Conservation (phyloP, 73 alveolate species). For the Paraurostyla sp. region DNA sequence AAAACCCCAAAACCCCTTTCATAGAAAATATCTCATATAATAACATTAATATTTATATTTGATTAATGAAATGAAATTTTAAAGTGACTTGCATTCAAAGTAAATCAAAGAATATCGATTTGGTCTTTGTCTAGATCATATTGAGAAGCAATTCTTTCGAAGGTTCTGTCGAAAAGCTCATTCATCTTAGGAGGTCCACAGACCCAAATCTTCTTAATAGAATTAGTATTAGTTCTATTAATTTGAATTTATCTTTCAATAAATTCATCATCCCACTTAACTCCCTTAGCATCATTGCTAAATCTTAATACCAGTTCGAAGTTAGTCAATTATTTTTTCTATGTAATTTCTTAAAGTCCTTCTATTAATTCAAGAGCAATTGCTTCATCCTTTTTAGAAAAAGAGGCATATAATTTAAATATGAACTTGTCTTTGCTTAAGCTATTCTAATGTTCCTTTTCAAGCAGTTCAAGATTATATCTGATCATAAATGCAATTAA, state of each 20-base stretch:
- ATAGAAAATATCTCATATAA: too few species aligned
- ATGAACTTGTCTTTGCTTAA: background rate
- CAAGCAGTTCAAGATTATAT: constrained; percentile 31
- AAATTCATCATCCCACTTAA: constrained; percentile 29
- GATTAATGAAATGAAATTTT: too few species aligned
- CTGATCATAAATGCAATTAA: constrained; percentile 55
- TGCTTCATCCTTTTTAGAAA: background rate
- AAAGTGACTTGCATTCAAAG: too few species aligned
- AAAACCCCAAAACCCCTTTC: too few species aligned
- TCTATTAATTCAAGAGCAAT: constrained; percentile 21
- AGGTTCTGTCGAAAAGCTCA: constrained; percentile 42
- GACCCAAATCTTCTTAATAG: constrained; percentile 19
- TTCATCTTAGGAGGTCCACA: constrained; percentile 63
- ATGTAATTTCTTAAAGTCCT: constrained; percentile 12
- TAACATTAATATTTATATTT: too few species aligned
- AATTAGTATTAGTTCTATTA: background rate
- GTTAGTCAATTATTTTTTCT: background rate
- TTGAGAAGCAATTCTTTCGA: background rate
- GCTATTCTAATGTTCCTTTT: background rate
- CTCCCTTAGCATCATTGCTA: background rate
- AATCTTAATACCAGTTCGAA: constrained; percentile 24
- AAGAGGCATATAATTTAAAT: constrained; percentile 26
- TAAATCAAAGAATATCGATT: too few species aligned
- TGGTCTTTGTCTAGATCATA: too few species aligned
- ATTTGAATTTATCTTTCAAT: constrained; percentile 13